Conservation (phyloP, 2,329 filamentous ascomycete species). For the Cladosporium sp. region DNA sequence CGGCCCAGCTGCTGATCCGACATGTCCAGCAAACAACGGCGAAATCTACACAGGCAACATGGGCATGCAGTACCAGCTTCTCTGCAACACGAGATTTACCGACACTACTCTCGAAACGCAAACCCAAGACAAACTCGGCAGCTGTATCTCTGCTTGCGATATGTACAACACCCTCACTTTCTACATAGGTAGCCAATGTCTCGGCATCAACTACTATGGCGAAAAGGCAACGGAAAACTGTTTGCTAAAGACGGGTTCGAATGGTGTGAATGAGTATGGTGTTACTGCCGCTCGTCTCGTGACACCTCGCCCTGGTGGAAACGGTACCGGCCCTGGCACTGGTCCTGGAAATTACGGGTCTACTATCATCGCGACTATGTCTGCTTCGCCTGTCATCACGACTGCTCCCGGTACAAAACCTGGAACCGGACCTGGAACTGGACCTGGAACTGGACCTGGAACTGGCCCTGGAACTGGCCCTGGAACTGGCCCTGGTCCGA, state of each 20-base stretch:
- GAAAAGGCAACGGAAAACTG: slow-evolving; percentile 27
- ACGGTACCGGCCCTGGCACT: slow-evolving; percentile 22
- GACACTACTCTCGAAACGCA: slow-evolving; percentile 27
- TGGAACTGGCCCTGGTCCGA: slow-evolving; percentile 20
- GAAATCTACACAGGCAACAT: slow-evolving; percentile 27
- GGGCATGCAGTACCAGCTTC: slow-evolving; percentile 32
- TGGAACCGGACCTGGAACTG: slow-evolving; percentile 23
- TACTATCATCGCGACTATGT: slow-evolving; percentile 20
- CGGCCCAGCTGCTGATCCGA: slow-evolving; percentile 21
- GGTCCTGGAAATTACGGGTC: slow-evolving; percentile 17
- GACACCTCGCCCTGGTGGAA: slow-evolving; percentile 22
- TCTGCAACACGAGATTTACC: slow-evolving; percentile 28
- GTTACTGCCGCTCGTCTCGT: slow-evolving; percentile 25
- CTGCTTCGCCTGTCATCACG: neutral
- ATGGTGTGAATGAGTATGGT: slow-evolving; percentile 4
- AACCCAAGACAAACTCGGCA: slow-evolving; percentile 26
- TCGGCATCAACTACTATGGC: slow-evolving; percentile 30
- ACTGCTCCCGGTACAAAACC: slow-evolving; percentile 22
- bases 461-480: slow-evolving; percentile 21
- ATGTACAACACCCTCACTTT: slow-evolving; percentile 33
- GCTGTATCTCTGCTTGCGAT: slow-evolving; percentile 36
- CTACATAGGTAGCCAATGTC: slow-evolving; percentile 27
- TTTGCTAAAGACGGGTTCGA: slow-evolving; percentile 24
- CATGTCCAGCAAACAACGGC: slow-evolving; percentile 30
- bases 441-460: slow-evolving; percentile 22